phyloP scores from a whole-genome alignment of 306 rosid genomes.

The peach (Prunus persica) region Prunus_persica_NCBIv2 NC_034014.1:23612501-23613000 shows the following conservation, averaged over 20 bases:
- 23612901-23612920: not conserved
- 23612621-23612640: not conserved
- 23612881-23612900: not conserved
- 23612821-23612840: not conserved
- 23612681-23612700: not conserved
- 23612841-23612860: not conserved
- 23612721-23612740: not conserved
- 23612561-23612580: slow-evolving; percentile 9
- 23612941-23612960: not conserved
- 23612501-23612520: slow-evolving; percentile 42
- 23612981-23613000: slow-evolving; percentile 13
- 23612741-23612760: not conserved
- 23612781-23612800: not conserved
- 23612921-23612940: not conserved
- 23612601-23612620: not conserved
- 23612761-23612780: not conserved
- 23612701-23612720: not conserved
- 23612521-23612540: slow-evolving; percentile 47
- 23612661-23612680: not conserved
- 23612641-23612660: not conserved
- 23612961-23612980: slow-evolving; percentile 5
- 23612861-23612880: not conserved
- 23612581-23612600: slow-evolving; percentile 12
- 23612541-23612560: slow-evolving; percentile 42
- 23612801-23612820: not conserved